Conservation (phyloP, 306 rosid species). For the Cucurbita ficifolia region DNA sequence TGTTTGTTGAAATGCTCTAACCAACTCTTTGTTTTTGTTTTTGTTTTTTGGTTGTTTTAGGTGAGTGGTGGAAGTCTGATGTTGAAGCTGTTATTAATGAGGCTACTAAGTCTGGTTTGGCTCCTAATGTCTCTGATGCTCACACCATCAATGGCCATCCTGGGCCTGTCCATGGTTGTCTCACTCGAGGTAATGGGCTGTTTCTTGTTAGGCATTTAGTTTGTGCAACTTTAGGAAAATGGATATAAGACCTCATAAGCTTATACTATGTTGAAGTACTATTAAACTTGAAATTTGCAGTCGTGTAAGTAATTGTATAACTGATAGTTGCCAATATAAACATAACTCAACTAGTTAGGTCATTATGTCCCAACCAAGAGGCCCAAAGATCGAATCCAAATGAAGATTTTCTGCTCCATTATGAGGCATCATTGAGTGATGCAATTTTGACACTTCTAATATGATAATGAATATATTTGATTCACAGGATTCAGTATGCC, state of each 20-base stretch:
- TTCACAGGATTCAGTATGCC: constrained; percentile 32
- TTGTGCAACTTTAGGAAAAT: not conserved
- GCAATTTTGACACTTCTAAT: not conserved
- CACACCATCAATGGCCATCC: constrained; percentile 70
- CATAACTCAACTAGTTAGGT: no score
- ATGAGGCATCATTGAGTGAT: not conserved
- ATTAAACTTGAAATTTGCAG: not conserved
- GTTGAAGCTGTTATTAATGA: constrained; percentile 60
- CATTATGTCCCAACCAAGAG: no score
- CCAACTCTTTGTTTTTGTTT: not conserved
- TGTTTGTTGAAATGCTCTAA: not conserved
- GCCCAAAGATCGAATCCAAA: not conserved
- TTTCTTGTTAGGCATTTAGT: not conserved
- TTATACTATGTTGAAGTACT: not conserved
- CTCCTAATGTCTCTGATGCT: constrained; percentile 83
- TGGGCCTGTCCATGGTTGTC: constrained; percentile 33
- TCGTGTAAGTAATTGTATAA: not conserved
- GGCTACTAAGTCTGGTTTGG: constrained; percentile 64
- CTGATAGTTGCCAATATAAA: no score
- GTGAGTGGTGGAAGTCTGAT: constrained; percentile 97
- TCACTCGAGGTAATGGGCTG: constrained; percentile 30
- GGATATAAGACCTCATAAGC: not conserved
- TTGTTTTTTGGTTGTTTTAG: constrained; percentile 16
- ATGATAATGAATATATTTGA: not conserved
- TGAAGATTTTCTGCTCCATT: not conserved